phyloP scores from a whole-genome alignment of 1,284 basidiomycete species.

The Trichosporon sp. region DNA sequence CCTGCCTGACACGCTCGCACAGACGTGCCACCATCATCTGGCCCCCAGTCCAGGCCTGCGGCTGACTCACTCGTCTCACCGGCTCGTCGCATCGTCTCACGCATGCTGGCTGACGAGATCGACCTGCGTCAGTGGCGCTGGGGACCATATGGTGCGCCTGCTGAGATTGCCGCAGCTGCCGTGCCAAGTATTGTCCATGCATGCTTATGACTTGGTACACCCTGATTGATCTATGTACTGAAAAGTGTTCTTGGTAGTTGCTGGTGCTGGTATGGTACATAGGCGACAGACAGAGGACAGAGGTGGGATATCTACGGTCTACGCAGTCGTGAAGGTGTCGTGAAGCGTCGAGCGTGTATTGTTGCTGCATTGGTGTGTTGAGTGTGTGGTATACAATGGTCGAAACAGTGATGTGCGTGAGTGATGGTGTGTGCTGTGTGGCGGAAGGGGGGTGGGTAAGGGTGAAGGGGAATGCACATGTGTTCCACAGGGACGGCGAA shows the following conservation, averaged over 20 bases:
- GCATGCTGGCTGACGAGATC: too few relatives aligned
- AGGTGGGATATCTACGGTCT: neutral
- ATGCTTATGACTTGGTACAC: conserved; percentile 1
- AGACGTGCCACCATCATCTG: neutral
- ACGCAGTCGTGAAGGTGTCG: neutral
- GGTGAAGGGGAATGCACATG: neutral
- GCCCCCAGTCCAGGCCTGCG: too few relatives aligned
- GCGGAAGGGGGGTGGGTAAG: neutral
- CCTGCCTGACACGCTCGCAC: neutral
- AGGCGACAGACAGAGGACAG: neutral
- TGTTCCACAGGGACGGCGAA: neutral
- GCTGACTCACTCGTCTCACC: too few relatives aligned
- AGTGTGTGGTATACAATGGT: neutral
- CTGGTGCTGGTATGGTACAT: neutral
- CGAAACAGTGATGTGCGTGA: neutral
- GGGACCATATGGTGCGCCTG: too few relatives aligned
- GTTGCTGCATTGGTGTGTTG: neutral
- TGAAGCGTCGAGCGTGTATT: neutral
- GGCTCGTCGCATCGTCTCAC: too few relatives aligned
- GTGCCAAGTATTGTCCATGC: neutral
- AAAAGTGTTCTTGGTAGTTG: neutral
- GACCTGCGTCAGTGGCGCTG: too few relatives aligned
- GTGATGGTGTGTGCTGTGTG: neutral
- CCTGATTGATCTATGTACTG: neutral
- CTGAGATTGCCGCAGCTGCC: too few relatives aligned